Conservation (phyloP, 2,329 filamentous ascomycete genomes). For the Xylariaceae sp. region DNA sequence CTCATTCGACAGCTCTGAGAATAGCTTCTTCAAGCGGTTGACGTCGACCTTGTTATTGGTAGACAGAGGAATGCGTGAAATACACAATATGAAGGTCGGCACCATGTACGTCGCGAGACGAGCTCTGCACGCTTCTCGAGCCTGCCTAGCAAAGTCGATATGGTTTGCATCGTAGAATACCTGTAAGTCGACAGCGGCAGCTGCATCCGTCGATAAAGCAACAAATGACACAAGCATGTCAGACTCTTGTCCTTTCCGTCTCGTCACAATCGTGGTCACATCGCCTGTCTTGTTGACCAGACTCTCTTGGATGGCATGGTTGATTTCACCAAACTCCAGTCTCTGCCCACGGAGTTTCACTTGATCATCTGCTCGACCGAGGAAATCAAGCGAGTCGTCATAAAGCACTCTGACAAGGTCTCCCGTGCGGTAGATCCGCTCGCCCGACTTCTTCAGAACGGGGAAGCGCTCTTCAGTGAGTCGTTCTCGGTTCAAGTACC, state of each 20-base stretch:
- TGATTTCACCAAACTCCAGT: conserved; percentile 87
- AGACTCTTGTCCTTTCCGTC: conserved; percentile 66
- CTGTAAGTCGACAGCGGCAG: conserved; percentile 14
- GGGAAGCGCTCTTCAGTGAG: conserved; percentile 75
- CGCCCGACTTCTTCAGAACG: conserved; percentile 48
- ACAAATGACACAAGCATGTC: conserved; percentile 75
- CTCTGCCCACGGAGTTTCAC: conserved; percentile 86
- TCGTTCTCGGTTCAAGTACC: conserved; percentile 76
- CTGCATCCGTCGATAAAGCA: background rate
- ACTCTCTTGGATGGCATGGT: conserved; percentile 67
- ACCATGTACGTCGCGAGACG: conserved; percentile 83
- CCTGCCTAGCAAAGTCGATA: conserved; percentile 39
- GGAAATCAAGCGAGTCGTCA: conserved; percentile 79
- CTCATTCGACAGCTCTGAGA: conserved; percentile 53
- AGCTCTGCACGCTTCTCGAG: conserved; percentile 59
- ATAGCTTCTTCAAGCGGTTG: conserved; percentile 63
- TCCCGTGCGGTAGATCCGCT: conserved; percentile 78
- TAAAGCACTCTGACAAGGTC: conserved; percentile 78
- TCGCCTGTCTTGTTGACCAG: conserved; percentile 53
- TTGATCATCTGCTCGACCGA: conserved; percentile 85
- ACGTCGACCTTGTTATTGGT: conserved; percentile 85
- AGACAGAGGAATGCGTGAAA: conserved; percentile 71
- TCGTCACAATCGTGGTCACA: conserved; percentile 68
- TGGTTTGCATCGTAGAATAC: conserved; percentile 33
- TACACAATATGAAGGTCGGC: conserved; percentile 71